Evolutionary conservation across 2,329 filamentous ascomycete species (phyloP).

Genomic region (Pochonia chlamydosporia): DNA sequence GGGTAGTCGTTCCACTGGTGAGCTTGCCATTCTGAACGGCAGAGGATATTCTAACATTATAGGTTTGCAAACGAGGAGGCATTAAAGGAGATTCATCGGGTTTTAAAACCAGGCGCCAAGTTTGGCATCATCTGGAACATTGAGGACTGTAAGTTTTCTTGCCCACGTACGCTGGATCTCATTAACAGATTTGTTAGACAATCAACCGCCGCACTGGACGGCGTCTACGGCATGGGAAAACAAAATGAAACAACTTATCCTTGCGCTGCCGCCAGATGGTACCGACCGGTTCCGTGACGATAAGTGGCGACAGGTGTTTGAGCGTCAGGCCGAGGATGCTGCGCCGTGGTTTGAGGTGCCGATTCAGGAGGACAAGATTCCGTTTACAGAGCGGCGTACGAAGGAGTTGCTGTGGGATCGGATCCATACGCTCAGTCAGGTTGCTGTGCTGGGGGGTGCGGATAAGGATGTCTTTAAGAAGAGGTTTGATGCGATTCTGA

Average conservation of each 20-base stretch:
- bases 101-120: conserved; percentile 53
- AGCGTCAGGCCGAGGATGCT: conserved; percentile 44
- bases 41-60: neutral
- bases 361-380: conserved; percentile 48
- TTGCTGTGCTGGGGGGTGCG: conserved; percentile 51
- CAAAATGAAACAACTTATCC: conserved; percentile 53
- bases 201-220: conserved; percentile 52
- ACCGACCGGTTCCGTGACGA: conserved; percentile 59
- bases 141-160: conserved; percentile 54
- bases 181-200: conserved; percentile 41
- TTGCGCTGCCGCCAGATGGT: conserved; percentile 46
- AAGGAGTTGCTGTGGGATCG: conserved; percentile 59
- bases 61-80: conserved; percentile 64
- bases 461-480: conserved; percentile 41
- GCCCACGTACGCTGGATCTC: neutral
- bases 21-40: conserved; percentile 12
- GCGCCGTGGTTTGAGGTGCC: conserved; percentile 53
- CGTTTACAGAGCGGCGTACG: conserved; percentile 52
- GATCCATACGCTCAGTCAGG: conserved; percentile 61
- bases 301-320: conserved; percentile 60
- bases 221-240: conserved; percentile 56
- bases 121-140: conserved; percentile 70
- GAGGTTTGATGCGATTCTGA: conserved; percentile 49
- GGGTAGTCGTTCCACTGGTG: conserved; percentile 50
- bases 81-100: conserved; percentile 60